Conservation (phyloP, 345 rosid genomes). For the Brassica napus region Da-Ae NC_063449.1:46723501-46724000, state of each 20-base stretch:
- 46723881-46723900: background rate
- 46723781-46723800: constrained; percentile 42
- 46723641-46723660: constrained; percentile 79
- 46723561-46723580: background rate
- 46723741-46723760: constrained; percentile 43
- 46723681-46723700: constrained; percentile 70
- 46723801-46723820: background rate
- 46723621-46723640: constrained; percentile 67
- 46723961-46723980: constrained; percentile 14
- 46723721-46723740: constrained; percentile 69
- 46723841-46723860: background rate
- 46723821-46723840: background rate
- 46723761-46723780: constrained; percentile 23
- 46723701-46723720: constrained; percentile 68
- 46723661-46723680: constrained; percentile 70
- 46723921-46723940: background rate
- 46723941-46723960: background rate
- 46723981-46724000: constrained; percentile 17
- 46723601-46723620: constrained; percentile 60
- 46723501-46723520: constrained; percentile 65
- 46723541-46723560: background rate
- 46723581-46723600: background rate
- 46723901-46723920: background rate
- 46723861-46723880: background rate
- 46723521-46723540: background rate